A percentile compares a stretch with the other conserved stretches of the same genome.
Evolutionary conservation across 139 green algal genomes (phyloP).

Genomic region (Volvox africanus): DNA sequence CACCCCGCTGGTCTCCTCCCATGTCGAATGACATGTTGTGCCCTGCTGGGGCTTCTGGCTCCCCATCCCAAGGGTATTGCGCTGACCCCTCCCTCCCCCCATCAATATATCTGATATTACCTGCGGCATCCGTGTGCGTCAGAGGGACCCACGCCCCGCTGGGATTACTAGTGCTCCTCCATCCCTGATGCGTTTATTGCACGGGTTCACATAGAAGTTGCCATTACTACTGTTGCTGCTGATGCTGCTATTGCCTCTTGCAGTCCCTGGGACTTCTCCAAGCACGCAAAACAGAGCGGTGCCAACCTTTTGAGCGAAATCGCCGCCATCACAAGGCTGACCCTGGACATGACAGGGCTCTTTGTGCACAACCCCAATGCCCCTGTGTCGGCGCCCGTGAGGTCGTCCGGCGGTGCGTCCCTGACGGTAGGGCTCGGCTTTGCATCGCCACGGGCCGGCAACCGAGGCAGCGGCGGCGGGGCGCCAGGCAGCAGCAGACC

Average conservation of each 20-base stretch:
- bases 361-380: conserved; percentile 55
- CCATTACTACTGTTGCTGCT: too few species aligned
- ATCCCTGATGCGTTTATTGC: too few species aligned
- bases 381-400: neutral
- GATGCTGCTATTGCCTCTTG: neutral
- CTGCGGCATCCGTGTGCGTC: too few species aligned
- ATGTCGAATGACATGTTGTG: too few species aligned
- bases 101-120: too few species aligned
- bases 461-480: neutral
- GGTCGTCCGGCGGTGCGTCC: neutral
- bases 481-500: neutral
- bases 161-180: too few species aligned
- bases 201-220: too few species aligned
- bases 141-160: too few species aligned
- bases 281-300: conserved; percentile 76
- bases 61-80: too few species aligned
- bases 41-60: too few species aligned
- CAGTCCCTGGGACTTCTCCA: conserved; percentile 84
- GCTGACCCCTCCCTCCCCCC: too few species aligned
- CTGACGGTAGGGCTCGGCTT: neutral
- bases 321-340: conserved; percentile 53
- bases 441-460: neutral
- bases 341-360: conserved; percentile 64
- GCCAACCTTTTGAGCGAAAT: conserved; percentile 79
- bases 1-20: too few species aligned